Evolutionary conservation across 805 yeast species (phyloP).

Genomic region (Nakazawaea wickerhamii): DNA sequence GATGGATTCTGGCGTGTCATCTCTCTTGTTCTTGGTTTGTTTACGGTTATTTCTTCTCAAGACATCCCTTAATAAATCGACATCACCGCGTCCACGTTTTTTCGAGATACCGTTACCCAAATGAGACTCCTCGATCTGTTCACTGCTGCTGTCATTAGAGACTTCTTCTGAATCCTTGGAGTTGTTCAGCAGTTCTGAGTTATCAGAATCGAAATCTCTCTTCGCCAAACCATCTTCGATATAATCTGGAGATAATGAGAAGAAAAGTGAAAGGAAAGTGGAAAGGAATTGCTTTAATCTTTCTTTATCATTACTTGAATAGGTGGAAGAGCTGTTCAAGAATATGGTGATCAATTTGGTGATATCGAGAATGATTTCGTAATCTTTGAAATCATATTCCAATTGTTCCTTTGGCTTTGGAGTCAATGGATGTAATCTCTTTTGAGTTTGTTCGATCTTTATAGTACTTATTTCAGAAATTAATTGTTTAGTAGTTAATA

Average conservation of each 20-base stretch:
- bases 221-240: constrained; percentile 36
- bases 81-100: constrained; percentile 48
- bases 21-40: constrained; percentile 25
- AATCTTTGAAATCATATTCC: constrained; percentile 58
- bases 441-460: constrained; percentile 85
- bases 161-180: constrained; percentile 21
- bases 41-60: constrained; percentile 44
- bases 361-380: constrained; percentile 68
- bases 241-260: constrained; percentile 47
- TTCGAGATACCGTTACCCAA: constrained; percentile 18
- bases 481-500: constrained; percentile 82
- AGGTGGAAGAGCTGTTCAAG: constrained; percentile 62
- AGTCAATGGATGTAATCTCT: constrained; percentile 77
- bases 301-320: constrained; percentile 77
- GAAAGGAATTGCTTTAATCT: constrained; percentile 65
- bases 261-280: constrained; percentile 67
- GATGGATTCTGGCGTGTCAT: constrained; percentile 15
- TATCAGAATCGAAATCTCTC: constrained; percentile 20
- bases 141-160: constrained; percentile 10
- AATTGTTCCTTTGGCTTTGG: constrained; percentile 76
- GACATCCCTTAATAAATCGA: constrained; percentile 55
- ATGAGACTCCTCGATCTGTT: constrained; percentile 18
- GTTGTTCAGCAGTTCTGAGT: constrained; percentile 16
- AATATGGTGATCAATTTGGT: constrained; percentile 60
- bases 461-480: constrained; percentile 89